Base-by-base conservation (phyloP, 495 filamentous ascomycete genomes). In the Penicillium arizonense region DNA sequence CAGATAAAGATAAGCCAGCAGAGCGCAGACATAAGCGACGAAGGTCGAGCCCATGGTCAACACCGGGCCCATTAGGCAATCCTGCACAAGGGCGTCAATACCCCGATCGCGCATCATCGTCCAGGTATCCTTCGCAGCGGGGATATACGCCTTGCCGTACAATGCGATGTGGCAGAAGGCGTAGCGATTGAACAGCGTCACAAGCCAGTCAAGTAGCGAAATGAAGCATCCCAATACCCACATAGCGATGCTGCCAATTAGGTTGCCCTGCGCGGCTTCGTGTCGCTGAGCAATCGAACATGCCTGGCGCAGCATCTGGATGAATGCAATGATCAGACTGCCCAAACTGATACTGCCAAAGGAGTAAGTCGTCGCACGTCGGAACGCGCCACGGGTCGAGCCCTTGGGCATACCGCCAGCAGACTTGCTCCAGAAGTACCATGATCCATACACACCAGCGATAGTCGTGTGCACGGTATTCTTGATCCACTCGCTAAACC, bases 151-250 rank as follows among this genome's bases (percentile, higher is more conserved):
- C 61, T 94, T 92, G 21, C 92, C 92, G 63, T 96, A 96, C 1
- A 96, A 75, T 0, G 93, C 91, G 61, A 97, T 96, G 67, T 96
- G 87, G 16, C 85, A 89, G 70, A 96, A 96, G 0, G 90, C 91
- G 58, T 96, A 97, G 59, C 89, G 83, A 50, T 80, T 82, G 68
- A 77, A 76, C 16, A 80, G 70, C 50, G 89, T 80, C 4, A 93
- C 84, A 0, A 87, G 84, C 90, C 92, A 96, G 55, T 96, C 85
- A 1, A 96, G 75, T 46, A 96, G 58, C 10, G 81, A 76, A 49
- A 96, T 88, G 50, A 96, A 59, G 65, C 88, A 95, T 2, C 82
- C 79, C 3, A 95, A 69, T 44, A 88, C 53, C 69, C 90, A 92
- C 58, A 87, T 86, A 21, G 84, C 55, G 41, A 91, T 83, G 30